A percentile compares a stretch with the other conserved stretches of the same genome.
Evolutionary conservation across 2,329 filamentous ascomycete genomes (phyloP).

Genomic region (Arthrocladium fulminans): DNA sequence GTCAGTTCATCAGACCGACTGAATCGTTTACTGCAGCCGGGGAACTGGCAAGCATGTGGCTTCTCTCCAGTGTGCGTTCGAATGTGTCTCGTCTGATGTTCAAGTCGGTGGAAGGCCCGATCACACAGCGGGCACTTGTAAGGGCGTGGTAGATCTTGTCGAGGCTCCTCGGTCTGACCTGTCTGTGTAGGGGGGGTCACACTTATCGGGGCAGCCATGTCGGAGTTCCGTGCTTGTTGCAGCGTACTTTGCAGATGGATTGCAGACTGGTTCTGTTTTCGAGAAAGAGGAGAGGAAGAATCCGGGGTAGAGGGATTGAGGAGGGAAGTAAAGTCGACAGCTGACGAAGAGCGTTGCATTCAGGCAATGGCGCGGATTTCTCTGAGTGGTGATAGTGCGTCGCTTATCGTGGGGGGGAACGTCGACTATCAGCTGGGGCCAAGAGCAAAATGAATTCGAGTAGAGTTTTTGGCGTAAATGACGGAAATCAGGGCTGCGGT

Average conservation of each 20-base stretch:
- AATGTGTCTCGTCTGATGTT: constrained; percentile 89
- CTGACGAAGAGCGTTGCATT: constrained; percentile 24
- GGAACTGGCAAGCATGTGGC: constrained; percentile 90
- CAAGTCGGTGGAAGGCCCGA: constrained; percentile 94
- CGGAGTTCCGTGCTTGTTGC: constrained; percentile 11
- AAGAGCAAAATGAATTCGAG: background rate
- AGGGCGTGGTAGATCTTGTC: constrained; percentile 79
- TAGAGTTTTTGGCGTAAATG: constrained; percentile 1
- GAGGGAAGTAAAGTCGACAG: constrained; percentile 23
- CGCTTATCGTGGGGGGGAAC: constrained; percentile 22
- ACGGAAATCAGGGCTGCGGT: background rate
- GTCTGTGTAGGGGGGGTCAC: constrained; percentile 38
- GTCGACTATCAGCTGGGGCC: background rate
- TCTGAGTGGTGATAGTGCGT: constrained; percentile 14
- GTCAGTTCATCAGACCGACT: constrained; percentile 94
- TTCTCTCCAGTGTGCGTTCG: constrained; percentile 97
- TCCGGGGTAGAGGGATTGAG: constrained; percentile 19
- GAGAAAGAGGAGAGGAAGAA: constrained; percentile 6
- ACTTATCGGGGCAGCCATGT: constrained; percentile 38
- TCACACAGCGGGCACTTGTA: constrained; percentile 99
- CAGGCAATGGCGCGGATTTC: constrained; percentile 11
- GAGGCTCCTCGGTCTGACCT: constrained; percentile 48
- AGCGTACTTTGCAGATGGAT: background rate
- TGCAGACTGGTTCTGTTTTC: constrained; percentile 2
- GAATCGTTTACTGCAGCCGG: constrained; percentile 94